Evolutionary conservation across 2,329 filamentous ascomycete genomes (phyloP).

Genomic region (Pyrenophora tritici-repentis): DNA sequence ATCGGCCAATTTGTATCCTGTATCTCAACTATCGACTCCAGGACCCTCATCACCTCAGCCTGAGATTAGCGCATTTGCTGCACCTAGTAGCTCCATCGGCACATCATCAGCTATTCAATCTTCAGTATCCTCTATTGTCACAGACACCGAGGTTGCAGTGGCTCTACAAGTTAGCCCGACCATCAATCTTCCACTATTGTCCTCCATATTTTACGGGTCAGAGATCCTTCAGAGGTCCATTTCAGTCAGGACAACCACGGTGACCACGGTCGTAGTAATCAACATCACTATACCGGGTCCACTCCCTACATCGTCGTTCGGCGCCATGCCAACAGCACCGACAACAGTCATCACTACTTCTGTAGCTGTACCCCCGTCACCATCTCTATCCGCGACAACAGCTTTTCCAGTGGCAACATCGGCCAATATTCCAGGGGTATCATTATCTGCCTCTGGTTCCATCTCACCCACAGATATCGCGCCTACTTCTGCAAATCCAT

Average conservation of each 20-base stretch:
- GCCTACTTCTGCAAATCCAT: neutral
- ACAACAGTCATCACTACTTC: neutral
- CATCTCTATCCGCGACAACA: neutral
- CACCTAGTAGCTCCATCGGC: neutral
- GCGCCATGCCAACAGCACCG: neutral
- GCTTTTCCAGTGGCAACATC: neutral
- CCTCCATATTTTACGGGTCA: conserved; percentile 5
- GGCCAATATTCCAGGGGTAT: neutral
- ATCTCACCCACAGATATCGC: neutral
- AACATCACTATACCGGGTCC: neutral
- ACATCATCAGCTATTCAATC: neutral
- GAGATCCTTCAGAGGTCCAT: neutral
- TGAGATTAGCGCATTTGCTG: neutral
- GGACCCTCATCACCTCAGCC: neutral
- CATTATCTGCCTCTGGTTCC: neutral
- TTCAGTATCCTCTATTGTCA: neutral
- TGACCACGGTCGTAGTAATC: neutral
- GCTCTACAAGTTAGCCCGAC: neutral
- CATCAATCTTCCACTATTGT: conserved; percentile 7
- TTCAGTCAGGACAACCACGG: neutral
- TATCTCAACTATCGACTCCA: neutral
- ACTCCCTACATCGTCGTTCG: neutral
- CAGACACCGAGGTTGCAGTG: neutral
- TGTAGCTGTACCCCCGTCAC: neutral
- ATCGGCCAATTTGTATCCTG: neutral